Conservation (phyloP, 176 grass and related monocot genomes). For the Miscanthus lutarioriparius region DNA sequence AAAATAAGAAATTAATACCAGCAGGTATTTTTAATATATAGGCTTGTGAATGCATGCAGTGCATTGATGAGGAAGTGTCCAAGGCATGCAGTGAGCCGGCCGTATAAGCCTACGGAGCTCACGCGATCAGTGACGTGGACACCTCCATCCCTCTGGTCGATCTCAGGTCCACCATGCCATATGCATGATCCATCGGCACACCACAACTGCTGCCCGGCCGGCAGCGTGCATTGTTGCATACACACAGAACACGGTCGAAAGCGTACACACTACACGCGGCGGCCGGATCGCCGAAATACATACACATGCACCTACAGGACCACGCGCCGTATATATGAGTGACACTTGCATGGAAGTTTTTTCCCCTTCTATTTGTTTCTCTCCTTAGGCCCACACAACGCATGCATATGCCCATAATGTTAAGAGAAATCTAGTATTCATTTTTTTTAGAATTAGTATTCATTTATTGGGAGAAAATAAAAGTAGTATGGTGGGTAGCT, state of each 20-base stretch:
- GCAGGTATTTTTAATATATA: neutral
- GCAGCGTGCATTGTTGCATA: neutral
- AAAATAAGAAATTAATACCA: too few relatives aligned
- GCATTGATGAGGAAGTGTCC: slow-evolving; percentile 27
- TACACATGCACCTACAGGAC: neutral
- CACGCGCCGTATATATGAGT: neutral
- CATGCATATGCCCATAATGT: slow-evolving; percentile 12
- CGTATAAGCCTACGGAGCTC: slow-evolving; percentile 24
- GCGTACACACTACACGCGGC: neutral
- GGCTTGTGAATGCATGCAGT: neutral
- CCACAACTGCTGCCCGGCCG: too few relatives aligned
- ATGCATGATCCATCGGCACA: too few relatives aligned
- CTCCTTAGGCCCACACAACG: neutral
- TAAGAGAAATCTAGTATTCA: neutral
- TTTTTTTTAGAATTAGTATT: too few relatives aligned
- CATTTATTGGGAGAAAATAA: neutral
- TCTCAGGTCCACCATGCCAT: neutral
- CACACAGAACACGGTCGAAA: too few relatives aligned
- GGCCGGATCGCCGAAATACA: too few relatives aligned
- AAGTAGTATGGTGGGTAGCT: too few relatives aligned
- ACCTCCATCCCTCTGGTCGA: neutral
- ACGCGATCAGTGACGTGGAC: slow-evolving; percentile 20
- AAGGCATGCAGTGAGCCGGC: slow-evolving; percentile 6
- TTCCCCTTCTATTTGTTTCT: too few relatives aligned
- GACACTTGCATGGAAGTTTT: neutral